Evolutionary conservation across 2,329 filamentous ascomycete species (phyloP).

Genomic region (Hymenoscyphus scutula): DNA sequence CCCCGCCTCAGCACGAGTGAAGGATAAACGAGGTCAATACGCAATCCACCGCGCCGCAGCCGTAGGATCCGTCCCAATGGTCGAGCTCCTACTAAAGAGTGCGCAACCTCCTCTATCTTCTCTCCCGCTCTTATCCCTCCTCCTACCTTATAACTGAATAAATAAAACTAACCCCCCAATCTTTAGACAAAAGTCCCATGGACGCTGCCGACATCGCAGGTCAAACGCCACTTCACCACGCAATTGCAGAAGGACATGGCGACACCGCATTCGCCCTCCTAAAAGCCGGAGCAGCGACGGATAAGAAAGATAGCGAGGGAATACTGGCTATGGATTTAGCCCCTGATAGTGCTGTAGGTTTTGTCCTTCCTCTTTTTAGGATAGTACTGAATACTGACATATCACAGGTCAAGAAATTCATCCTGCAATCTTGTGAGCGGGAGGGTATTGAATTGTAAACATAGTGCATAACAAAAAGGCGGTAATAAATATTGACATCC

Average conservation of each 20-base stretch:
- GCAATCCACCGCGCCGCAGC: constrained; percentile 90
- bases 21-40: constrained; percentile 85
- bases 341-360: constrained; percentile 75
- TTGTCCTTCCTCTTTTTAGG: background rate
- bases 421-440: constrained; percentile 68
- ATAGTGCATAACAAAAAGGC: no score
- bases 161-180: no score
- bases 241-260: constrained; percentile 73
- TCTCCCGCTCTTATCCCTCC: no score
- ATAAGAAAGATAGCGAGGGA: constrained; percentile 72
- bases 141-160: no score
- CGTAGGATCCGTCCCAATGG: constrained; percentile 82
- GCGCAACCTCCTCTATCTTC: no score
- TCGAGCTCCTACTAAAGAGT: constrained; percentile 74
- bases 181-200: constrained; percentile 75
- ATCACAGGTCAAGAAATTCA: constrained; percentile 23
- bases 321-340: constrained; percentile 74
- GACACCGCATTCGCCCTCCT: constrained; percentile 81
- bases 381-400: constrained; percentile 5
- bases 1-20: constrained; percentile 71
- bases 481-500: no score
- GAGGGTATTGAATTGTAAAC: constrained; percentile 73
- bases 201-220: constrained; percentile 81
- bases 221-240: constrained; percentile 87
- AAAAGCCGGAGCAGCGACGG: constrained; percentile 78